phyloP scores from a whole-genome alignment of 2,329 filamentous ascomycete genomes.

The Microsporum ferrugineum region DNA sequence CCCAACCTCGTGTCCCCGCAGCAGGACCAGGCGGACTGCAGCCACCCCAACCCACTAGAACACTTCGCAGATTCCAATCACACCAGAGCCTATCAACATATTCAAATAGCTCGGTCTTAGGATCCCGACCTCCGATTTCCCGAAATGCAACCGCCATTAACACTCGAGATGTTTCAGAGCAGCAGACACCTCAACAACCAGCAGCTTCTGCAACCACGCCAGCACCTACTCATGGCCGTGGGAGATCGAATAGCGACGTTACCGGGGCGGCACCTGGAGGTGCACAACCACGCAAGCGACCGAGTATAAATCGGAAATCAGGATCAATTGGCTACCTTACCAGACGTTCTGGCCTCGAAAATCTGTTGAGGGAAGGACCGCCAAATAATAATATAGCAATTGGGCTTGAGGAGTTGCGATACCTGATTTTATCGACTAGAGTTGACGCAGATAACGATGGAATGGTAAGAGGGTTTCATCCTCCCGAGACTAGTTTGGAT shows the following conservation, averaged over 20 bases:
- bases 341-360: slow-evolving; percentile 51
- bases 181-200: slow-evolving; percentile 12
- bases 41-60: slow-evolving; percentile 50
- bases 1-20: slow-evolving; percentile 7
- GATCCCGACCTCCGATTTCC: slow-evolving; percentile 47
- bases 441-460: slow-evolving; percentile 43
- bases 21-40: not conserved
- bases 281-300: slow-evolving; percentile 15
- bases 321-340: slow-evolving; percentile 30
- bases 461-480: slow-evolving; percentile 33
- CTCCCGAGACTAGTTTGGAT: not conserved
- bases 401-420: slow-evolving; percentile 37
- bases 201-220: slow-evolving; percentile 18
- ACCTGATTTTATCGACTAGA: slow-evolving; percentile 39
- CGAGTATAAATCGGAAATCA: slow-evolving; percentile 33
- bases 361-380: slow-evolving; percentile 69
- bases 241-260: slow-evolving; percentile 63
- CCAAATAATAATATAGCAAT: slow-evolving; percentile 50
- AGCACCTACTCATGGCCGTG: slow-evolving; percentile 35
- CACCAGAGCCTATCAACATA: slow-evolving; percentile 53
- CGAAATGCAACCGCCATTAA: slow-evolving; percentile 18
- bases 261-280: slow-evolving; percentile 17
- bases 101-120: slow-evolving; percentile 39
- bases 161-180: slow-evolving; percentile 13
- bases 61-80: slow-evolving; percentile 62